phyloP scores from a whole-genome alignment of 2,329 filamentous ascomycete species.

The Botrytis sinoallii region DNA sequence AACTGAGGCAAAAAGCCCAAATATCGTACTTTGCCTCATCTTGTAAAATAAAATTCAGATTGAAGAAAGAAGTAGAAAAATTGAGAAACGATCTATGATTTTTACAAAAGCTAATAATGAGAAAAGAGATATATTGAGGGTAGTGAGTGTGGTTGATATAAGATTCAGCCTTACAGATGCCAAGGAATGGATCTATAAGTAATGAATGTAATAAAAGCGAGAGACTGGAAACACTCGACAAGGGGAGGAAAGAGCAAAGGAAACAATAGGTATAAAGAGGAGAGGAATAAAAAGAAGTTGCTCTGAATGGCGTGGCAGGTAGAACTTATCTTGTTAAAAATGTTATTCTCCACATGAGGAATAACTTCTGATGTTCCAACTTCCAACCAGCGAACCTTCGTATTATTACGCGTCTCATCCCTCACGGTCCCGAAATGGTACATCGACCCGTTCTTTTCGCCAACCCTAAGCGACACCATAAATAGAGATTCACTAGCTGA shows the following conservation, averaged over 20 bases:
- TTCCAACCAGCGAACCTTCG: conserved; percentile 1
- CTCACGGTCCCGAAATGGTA: background rate
- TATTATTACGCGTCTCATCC: conserved; percentile 12
- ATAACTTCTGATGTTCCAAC: conserved; percentile 8
- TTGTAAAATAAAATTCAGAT: background rate
- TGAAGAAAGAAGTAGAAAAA: background rate
- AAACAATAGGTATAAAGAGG: background rate
- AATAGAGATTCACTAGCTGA: conserved; percentile 13
- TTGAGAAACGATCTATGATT: too few relatives aligned
- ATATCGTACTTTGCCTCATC: conserved; percentile 19
- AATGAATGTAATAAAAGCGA: conserved; percentile 2
- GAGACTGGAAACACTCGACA: background rate
- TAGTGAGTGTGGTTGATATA: conserved; percentile 8
- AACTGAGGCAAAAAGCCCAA: conserved; percentile 10
- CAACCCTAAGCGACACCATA: background rate
- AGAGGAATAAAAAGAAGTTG: background rate
- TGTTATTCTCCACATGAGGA: conserved; percentile 6
- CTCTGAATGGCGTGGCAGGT: conserved; percentile 11
- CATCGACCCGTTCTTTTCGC: background rate
- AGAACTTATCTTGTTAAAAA: conserved; percentile 10
- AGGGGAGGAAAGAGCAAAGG: background rate
- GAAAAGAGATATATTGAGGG: background rate
- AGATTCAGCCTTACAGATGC: conserved; percentile 15
- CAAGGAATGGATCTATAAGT: conserved; percentile 15
- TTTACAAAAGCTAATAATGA: background rate